These are phyloP conservation scores for Colletotrichum cordylinicola DNA, from an alignment of 2,329 filamentous ascomycete species.

Conservation along the genomic window DNA sequence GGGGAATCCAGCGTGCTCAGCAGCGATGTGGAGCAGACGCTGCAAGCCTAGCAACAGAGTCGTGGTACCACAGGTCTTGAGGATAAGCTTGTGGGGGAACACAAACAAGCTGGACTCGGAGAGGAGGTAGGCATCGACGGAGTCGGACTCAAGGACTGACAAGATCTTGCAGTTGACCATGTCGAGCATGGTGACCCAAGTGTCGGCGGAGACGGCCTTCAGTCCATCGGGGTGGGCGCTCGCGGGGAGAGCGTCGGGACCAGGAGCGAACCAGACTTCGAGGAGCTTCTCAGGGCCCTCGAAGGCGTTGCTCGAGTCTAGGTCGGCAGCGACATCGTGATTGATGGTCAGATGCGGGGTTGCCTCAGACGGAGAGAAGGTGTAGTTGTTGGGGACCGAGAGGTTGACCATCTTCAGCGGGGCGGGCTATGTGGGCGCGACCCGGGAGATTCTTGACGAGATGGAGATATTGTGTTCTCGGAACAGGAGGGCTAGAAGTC, in stretches of 20 bases:
- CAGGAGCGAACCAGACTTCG: conserved; percentile 96
- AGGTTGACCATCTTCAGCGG: conserved; percentile 73
- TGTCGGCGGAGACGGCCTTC: conserved; percentile 83
- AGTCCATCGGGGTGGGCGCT: conserved; percentile 77
- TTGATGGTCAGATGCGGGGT: conserved; percentile 96
- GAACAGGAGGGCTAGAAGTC: conserved; percentile 49
- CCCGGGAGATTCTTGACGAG: conserved; percentile 26
- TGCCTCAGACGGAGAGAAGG: conserved; percentile 80
- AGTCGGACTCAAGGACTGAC: conserved; percentile 90
- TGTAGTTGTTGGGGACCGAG: conserved; percentile 81
- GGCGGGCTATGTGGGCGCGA: conserved; percentile 21
- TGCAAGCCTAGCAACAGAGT: conserved; percentile 89
- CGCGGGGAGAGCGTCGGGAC: conserved; percentile 73
- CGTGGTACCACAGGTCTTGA: conserved; percentile 98
- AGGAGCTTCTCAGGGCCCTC: conserved; percentile 98
- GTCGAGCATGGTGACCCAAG: conserved; percentile 97
- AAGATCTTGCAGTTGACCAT: conserved; percentile 98
- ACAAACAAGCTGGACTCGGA: conserved; percentile 99
- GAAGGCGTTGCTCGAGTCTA: conserved; percentile 95
- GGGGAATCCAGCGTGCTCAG: conserved; percentile 86
- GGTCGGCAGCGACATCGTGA: conserved; percentile 88
- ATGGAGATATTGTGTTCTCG: background rate
- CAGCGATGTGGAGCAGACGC: conserved; percentile 91
- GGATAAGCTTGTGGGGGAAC: conserved; percentile 98
- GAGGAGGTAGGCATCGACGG: conserved; percentile 94